Conservation (phyloP, 1,139 yeast species). For the Magnusiomyces paraingens region DNA sequence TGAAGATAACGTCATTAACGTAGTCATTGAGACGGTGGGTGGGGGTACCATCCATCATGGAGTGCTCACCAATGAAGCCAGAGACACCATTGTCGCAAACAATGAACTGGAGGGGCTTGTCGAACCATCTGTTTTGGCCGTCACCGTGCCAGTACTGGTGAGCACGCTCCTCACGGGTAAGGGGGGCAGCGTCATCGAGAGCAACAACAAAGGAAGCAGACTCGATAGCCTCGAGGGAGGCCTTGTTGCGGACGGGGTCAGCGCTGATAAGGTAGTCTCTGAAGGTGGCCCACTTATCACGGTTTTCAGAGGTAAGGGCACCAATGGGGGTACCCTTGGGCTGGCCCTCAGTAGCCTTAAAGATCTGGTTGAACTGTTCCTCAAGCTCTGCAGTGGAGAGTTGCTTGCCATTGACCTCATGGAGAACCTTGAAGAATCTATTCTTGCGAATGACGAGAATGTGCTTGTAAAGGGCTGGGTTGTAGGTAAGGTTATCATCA, state of each 20-base stretch:
- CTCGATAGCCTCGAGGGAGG: conserved; percentile 61
- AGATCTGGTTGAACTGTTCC: conserved; percentile 52
- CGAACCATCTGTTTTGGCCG: conserved; percentile 85
- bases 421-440: conserved; percentile 75
- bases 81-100: conserved; percentile 79
- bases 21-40: conserved; percentile 83
- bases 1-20: conserved; percentile 51
- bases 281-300: conserved; percentile 71
- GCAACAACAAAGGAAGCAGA: conserved; percentile 76
- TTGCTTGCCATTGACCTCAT: conserved; percentile 44
- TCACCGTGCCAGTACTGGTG: conserved; percentile 92
- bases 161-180: conserved; percentile 79
- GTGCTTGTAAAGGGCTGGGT: conserved; percentile 56
- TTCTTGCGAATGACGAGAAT: conserved; percentile 69
- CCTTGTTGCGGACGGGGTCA: conserved; percentile 45
- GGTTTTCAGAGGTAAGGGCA: conserved; percentile 72
- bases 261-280: conserved; percentile 53
- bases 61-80: conserved; percentile 94
- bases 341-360: conserved; percentile 42
- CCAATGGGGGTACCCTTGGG: conserved; percentile 57
- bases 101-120: conserved; percentile 85
- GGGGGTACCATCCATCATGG: conserved; percentile 98
- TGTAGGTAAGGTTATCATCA: conserved; percentile 32
- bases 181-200: conserved; percentile 67
- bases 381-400: conserved; percentile 59